Conservation (phyloP, 805 yeast genomes). For the Zygotorulaspora danielsina region DNA sequence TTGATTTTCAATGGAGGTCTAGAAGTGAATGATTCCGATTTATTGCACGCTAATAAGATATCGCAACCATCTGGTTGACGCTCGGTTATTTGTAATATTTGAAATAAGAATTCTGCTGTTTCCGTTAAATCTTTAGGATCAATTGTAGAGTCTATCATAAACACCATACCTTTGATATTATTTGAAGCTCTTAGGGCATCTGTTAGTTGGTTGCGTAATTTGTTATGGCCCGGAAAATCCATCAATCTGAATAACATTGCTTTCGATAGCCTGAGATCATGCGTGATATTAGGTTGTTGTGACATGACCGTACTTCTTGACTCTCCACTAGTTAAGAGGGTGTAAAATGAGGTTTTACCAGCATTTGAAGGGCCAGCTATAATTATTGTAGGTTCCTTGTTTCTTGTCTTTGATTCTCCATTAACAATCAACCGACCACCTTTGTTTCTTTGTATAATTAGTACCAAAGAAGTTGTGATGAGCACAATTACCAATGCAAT, state of each 20-base stretch:
- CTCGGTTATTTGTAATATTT: conserved; percentile 61
- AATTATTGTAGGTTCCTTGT: conserved; percentile 49
- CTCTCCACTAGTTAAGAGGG: conserved; percentile 31
- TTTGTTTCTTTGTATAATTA: conserved; percentile 17
- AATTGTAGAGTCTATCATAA: conserved; percentile 70
- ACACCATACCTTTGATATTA: conserved; percentile 63
- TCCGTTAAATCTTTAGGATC: conserved; percentile 45
- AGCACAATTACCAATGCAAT: conserved; percentile 18
- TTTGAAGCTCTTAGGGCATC: conserved; percentile 44
- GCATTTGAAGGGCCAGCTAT: conserved; percentile 60
- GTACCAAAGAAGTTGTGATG: conserved; percentile 18
- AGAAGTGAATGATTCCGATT: conserved; percentile 79
- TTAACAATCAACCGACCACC: conserved; percentile 13
- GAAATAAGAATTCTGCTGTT: conserved; percentile 56
- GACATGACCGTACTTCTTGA: conserved; percentile 46
- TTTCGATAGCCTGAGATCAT: conserved; percentile 35
- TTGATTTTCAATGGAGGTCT: conserved; percentile 62
- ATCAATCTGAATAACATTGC: conserved; percentile 48
- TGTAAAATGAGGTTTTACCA: conserved; percentile 63
- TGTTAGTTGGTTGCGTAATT: conserved; percentile 55
- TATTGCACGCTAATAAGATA: conserved; percentile 75
- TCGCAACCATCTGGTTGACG: conserved; percentile 62
- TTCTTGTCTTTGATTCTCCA: conserved; percentile 11
- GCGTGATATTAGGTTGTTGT: conserved; percentile 44
- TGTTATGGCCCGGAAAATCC: conserved; percentile 88